Evolutionary conservation across 495 filamentous ascomycete species (phyloP).

Genomic region (Xylaria telfairii): DNA sequence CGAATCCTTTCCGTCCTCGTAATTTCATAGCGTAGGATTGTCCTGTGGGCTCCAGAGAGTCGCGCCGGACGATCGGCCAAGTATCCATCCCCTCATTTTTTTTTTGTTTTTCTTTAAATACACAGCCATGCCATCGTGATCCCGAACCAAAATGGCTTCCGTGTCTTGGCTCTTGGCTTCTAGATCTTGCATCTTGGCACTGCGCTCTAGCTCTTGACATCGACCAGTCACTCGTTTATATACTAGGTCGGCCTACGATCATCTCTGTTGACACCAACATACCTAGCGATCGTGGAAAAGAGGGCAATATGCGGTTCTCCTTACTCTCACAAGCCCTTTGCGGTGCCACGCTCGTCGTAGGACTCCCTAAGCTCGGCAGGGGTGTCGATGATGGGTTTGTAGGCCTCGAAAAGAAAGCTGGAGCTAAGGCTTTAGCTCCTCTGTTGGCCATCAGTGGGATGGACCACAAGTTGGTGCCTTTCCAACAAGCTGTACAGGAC

Average conservation of each 20-base stretch:
- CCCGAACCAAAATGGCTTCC: neutral
- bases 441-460: slow-evolving; percentile 18
- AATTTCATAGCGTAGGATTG: slow-evolving; percentile 13
- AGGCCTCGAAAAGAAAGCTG: neutral
- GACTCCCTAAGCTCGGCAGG: slow-evolving; percentile 7
- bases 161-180: slow-evolving; percentile 6
- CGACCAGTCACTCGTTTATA: slow-evolving; percentile 25
- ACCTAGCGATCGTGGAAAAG: neutral
- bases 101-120: too few relatives aligned
- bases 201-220: neutral
- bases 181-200: slow-evolving; percentile 10
- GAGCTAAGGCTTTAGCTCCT: neutral
- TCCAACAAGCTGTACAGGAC: slow-evolving; percentile 12
- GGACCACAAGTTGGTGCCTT: slow-evolving; percentile 16
- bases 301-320: slow-evolving; percentile 25
- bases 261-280: neutral
- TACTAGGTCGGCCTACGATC: neutral
- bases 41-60: slow-evolving; percentile 14
- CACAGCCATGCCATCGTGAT: slow-evolving; percentile 19
- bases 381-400: neutral
- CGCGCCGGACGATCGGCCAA: neutral
- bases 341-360: slow-evolving; percentile 27
- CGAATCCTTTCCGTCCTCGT: slow-evolving; percentile 22
- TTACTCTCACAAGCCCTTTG: slow-evolving; percentile 23
- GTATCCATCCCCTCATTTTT: slow-evolving; percentile 3